Evolutionary conservation across 129 eudicot genomes (phyloP).

Genomic region (Flaveria trinervia): DNA sequence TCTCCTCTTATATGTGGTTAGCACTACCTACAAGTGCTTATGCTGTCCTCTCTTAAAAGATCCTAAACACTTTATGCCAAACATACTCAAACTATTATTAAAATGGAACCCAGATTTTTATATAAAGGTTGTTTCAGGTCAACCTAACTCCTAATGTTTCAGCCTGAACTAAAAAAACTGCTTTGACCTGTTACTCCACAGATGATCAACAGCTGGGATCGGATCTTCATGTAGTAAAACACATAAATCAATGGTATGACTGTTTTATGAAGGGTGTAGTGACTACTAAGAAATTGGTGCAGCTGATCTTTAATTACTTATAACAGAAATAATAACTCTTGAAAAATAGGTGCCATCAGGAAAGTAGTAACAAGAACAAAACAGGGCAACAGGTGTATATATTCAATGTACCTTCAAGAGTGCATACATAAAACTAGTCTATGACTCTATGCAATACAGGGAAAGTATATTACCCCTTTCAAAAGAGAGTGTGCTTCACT

Average conservation of each 20-base stretch:
- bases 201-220: background rate
- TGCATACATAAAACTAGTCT: background rate
- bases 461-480: slow-evolving; percentile 62
- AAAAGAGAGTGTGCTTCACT: slow-evolving; percentile 81
- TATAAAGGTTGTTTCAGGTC: background rate
- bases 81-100: background rate
- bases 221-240: background rate
- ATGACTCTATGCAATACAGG: background rate
- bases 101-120: background rate
- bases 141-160: background rate
- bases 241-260: background rate
- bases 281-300: background rate
- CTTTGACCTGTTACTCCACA: background rate
- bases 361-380: no score
- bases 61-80: background rate
- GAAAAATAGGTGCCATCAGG: background rate
- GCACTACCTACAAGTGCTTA: no score
- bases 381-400: background rate
- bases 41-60: background rate
- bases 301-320: no score
- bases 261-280: slow-evolving; percentile 2
- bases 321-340: background rate
- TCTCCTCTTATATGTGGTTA: no score
- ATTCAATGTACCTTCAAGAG: background rate
- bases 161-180: no score